Conservation (phyloP, 768 basidiomycete species). For the Mrakia hoshinonis region DNA sequence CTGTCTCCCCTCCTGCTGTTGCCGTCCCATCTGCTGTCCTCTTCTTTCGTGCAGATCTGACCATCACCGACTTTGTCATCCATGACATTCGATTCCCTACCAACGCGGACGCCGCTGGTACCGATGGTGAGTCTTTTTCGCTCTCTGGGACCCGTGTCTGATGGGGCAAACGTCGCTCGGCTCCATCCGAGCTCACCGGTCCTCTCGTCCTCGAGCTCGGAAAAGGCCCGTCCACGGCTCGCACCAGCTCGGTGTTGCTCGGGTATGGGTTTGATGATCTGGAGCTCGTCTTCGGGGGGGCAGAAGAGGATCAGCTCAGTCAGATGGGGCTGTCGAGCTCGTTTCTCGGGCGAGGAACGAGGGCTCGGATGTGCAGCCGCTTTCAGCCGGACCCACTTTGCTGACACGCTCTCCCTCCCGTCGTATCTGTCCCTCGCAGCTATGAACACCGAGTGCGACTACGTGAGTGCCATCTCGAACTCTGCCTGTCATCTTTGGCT, state of each 20-base stretch:
- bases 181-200: no score
- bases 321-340: no score
- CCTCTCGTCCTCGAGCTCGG: no score
- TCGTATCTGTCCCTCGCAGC: neutral
- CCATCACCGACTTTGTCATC: constrained; percentile 28
- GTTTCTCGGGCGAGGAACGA: neutral
- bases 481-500: neutral
- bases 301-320: no score
- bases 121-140: constrained; percentile 15
- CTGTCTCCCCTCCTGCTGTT: neutral
- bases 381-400: constrained; percentile 8
- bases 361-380: neutral
- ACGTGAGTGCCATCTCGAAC: neutral
- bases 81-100: constrained; percentile 29
- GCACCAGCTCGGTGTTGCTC: no score
- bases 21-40: neutral
- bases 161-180: neutral
- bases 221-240: no score
- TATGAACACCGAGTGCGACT: constrained; percentile 14
- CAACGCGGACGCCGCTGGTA: constrained; percentile 19
- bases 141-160: neutral
- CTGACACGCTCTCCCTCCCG: neutral
- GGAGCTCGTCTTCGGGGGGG: no score
- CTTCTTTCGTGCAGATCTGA: constrained; percentile 20
- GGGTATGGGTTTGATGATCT: no score